Evolutionary conservation across 148 eudicot species (phyloP), one percentile per base, ranked within the genome.

Genomic region (Agrostemma githago): DNA sequence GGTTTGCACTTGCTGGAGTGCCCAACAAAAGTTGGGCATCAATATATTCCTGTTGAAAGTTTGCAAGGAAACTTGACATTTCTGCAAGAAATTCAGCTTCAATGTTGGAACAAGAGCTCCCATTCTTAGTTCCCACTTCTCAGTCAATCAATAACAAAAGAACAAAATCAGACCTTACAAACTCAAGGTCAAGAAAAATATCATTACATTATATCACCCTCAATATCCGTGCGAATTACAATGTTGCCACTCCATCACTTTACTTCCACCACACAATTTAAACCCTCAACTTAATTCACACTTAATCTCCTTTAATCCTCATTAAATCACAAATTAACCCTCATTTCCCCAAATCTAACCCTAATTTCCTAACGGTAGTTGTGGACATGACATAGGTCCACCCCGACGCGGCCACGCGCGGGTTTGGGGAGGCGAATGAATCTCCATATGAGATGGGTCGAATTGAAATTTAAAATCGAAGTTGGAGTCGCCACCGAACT

Each of bases 1-100:
- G 38, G 61, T 60, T 43, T 65, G 72, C 9, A 72, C 79, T 66
- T 76, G 80, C 66, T 80, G 83, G 37, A 79, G 71, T 46, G 84
- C 70, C 7, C 80, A 81, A 77, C 92, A 88, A 66, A 81, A 81
- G 41, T 68, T 57, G 57, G 85, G 83, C 76, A 79, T 86, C 16
- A 72, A 64, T 1, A 67, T 17, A 10, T 57, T 68, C 58, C 82
- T 81, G 65, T 68, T 79, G 62, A 65, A 6, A 65, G 67, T 37
- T 16, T 72, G 16, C 38, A 77, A 74, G 56, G 74, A 74, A 66
- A 68, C 62, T 42, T 77, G 77, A 59, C 74, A 5, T 21, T 21
- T 66, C 10, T 72, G 73, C 40, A 74, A 19, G 26, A 73, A 82
- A 77, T 42, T 77, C 70, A 86, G 26, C 66, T 72, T 83, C 71